phyloP scores from a whole-genome alignment of 2,329 filamentous ascomycete species.

The Aureobasidium uvarum region DNA sequence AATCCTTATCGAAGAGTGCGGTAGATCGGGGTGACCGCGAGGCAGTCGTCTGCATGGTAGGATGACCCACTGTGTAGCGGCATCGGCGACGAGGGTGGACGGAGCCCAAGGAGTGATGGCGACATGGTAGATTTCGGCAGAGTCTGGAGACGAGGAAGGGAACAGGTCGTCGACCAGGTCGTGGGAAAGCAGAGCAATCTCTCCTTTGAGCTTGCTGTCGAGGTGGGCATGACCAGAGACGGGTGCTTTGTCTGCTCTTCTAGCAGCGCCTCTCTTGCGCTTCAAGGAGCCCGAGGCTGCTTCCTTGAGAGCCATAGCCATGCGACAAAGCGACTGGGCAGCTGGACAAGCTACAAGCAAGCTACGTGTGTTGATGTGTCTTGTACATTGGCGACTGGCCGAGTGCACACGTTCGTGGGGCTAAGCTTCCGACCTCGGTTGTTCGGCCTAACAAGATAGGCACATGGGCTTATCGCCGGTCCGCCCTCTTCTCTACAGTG shows the following conservation, averaged over 20 bases:
- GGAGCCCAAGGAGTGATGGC: conserved; percentile 74
- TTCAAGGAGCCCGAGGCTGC: conserved; percentile 49
- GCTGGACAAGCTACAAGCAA: not conserved
- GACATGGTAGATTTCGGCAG: conserved; percentile 47
- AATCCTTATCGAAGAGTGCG: conserved; percentile 76
- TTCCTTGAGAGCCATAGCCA: conserved; percentile 46
- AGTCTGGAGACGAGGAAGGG: conserved; percentile 43
- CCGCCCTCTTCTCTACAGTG: not conserved
- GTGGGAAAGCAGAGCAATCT: conserved; percentile 81
- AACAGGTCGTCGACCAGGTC: conserved; percentile 83
- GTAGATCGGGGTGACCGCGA: conserved; percentile 56
- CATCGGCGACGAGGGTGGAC: conserved; percentile 47
- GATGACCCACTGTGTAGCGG: conserved; percentile 77
- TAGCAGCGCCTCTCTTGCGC: conserved; percentile 50
- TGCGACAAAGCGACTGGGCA: not conserved
- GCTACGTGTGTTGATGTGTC: not conserved
- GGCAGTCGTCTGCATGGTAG: conserved; percentile 64
- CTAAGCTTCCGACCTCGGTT: not conserved
- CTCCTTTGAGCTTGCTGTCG: conserved; percentile 80
- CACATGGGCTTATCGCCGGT: conserved; percentile 11
- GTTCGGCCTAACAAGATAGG: not conserved
- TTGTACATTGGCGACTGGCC: not conserved
- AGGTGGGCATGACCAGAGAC: conserved; percentile 78
- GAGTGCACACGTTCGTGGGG: not conserved
- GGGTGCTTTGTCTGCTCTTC: conserved; percentile 64